A percentile compares a stretch with the other conserved stretches of the same genome.
Conservation (phyloP, 2,329 filamentous ascomycete genomes). For the Cordyceps tenuipes region DNA sequence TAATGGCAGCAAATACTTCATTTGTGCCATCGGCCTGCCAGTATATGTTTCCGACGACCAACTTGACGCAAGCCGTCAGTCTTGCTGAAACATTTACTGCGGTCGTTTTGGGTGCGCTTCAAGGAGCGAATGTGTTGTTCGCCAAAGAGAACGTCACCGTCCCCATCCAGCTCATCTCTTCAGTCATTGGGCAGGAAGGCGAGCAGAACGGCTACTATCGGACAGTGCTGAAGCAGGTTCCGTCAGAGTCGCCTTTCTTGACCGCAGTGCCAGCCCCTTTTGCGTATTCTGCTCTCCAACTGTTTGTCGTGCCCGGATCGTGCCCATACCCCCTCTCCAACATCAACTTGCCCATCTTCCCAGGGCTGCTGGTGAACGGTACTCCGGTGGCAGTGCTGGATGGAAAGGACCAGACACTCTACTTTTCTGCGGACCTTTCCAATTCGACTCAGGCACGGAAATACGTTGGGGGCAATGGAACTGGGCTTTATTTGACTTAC, state of each 20-base stretch:
- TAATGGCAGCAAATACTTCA: conserved; percentile 41
- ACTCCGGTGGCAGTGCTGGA: conserved; percentile 27
- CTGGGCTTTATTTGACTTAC: conserved; percentile 19
- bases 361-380: conserved; percentile 31
- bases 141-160: conserved; percentile 42
- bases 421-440: conserved; percentile 31
- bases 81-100: conserved; percentile 60
- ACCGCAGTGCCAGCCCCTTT: conserved; percentile 54
- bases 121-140: conserved; percentile 52
- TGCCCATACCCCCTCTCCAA: conserved; percentile 47
- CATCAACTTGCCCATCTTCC: conserved; percentile 49
- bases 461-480: conserved; percentile 9
- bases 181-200: conserved; percentile 63
- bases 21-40: conserved; percentile 52
- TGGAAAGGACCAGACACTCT: conserved; percentile 39
- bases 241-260: conserved; percentile 57
- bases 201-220: conserved; percentile 67
- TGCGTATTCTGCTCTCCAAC: conserved; percentile 54
- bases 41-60: conserved; percentile 54
- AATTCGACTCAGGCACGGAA: conserved; percentile 1
- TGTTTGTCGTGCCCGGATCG: conserved; percentile 49
- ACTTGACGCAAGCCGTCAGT: conserved; percentile 48
- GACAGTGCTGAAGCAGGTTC: conserved; percentile 44
- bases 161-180: conserved; percentile 48
- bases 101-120: conserved; percentile 59